Base-by-base conservation (phyloP, 1,139 yeast species). In the Hanseniaspora sp. region DNA sequence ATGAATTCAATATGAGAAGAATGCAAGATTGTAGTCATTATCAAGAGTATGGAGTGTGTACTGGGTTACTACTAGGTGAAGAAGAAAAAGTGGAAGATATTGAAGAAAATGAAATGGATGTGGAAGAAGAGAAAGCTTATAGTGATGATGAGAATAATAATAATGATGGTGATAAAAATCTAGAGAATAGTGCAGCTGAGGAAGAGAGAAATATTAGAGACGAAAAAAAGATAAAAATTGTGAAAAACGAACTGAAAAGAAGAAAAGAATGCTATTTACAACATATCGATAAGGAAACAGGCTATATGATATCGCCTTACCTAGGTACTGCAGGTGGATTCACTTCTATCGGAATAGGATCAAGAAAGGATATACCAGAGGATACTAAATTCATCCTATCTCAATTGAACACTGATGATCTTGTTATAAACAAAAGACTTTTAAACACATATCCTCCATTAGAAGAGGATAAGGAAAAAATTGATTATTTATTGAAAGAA, bases 1-100 rank as follows among this genome's bases (percentile, higher is more conserved):
- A 94, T 69, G 99, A 94, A 64, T 92, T 90, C 66, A 92, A 92
- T 65, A 71, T 92, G 62, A 77, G 95, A 58, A 88, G 86, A 67
- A 90, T 94, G 95, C 98, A 98, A 2, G 98, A 94, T 68, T 94
- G 98, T 69, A 77, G 88, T 40, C 86, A 86, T 67, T 90, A 78
- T 68, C 77, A 87, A 56, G 81, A 85, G 67, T 88, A 87, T 65
- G 98, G 98, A 7, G 84, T 78, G 64, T 94, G 98, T 68, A 85
- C 95, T 9, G 96, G 90, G 3, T 18, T 49, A 8, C 15, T 49
- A 18, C 15, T 49, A 11, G 53, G 53, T 29, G 40, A 49, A 12
- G 53, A 49, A 37, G 53, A 49, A 5, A 3, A 35, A 12, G 13
- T 49, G 7, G 18, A 29, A 30, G 45, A 45, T 3, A 37, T 34